Conservation (phyloP, 352 stramenopile genomes). For the Phytophthora tentaculata region DNA sequence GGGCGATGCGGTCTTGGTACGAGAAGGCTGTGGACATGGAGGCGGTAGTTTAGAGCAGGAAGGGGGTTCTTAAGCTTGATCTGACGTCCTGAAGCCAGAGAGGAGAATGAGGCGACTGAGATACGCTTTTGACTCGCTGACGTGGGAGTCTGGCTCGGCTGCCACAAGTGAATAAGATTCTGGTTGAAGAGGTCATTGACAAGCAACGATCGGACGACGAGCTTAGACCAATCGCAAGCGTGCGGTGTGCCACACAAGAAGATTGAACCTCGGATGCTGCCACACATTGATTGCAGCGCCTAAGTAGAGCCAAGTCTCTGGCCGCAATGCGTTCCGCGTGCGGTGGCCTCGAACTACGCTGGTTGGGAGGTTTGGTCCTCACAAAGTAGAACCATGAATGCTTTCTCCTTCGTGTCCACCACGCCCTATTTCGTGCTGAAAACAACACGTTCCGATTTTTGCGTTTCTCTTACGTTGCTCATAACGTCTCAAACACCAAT, state of each 20-base stretch:
- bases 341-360: no score
- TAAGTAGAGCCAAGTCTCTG: slow-evolving; percentile 1
- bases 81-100: slow-evolving; percentile 17
- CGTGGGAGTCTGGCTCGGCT: slow-evolving; percentile 24
- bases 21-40: slow-evolving; percentile 35
- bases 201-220: slow-evolving; percentile 11
- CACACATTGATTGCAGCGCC: neutral
- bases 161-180: slow-evolving; percentile 29
- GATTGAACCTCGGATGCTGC: neutral
- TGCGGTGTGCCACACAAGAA: slow-evolving; percentile 10
- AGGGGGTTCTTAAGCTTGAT: slow-evolving; percentile 7
- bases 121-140: neutral
- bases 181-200: slow-evolving; percentile 27
- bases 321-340: no score
- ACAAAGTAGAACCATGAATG: no score
- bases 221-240: slow-evolving; percentile 15
- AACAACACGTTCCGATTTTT: neutral
- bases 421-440: no score
- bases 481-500: no score
- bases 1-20: slow-evolving; percentile 44
- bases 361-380: no score
- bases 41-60: neutral
- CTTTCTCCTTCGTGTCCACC: no score
- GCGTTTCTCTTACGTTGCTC: neutral
- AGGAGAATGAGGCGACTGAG: slow-evolving; percentile 21